Percentiles rank a stretch among this genome's conserved stretches.
phyloP scores from a whole-genome alignment of 495 filamentous ascomycete genomes.

The Rhizodiscina lignyota region DNA sequence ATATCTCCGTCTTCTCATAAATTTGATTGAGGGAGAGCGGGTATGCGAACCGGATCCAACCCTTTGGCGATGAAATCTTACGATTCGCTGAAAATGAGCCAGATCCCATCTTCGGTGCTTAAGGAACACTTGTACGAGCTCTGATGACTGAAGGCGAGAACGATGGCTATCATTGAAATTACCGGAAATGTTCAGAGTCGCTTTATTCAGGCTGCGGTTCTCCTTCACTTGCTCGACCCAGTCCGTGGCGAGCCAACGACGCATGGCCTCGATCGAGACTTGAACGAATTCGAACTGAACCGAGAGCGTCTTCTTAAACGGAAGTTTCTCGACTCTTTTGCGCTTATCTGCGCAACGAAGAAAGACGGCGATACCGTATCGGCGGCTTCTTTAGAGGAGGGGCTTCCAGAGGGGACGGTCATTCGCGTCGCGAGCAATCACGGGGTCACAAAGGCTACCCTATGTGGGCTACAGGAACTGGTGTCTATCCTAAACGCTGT shows the following conservation, averaged over 20 bases:
- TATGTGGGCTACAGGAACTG: background rate
- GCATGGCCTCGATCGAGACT: constrained; percentile 7
- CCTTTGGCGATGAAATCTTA: no score
- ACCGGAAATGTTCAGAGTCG: constrained; percentile 6
- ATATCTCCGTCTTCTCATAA: no score
- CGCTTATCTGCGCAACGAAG: constrained; percentile 8
- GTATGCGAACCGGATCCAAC: no score
- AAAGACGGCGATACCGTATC: constrained; percentile 7
- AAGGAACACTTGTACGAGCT: no score
- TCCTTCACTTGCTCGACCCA: constrained; percentile 6
- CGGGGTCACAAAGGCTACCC: constrained; percentile 6
- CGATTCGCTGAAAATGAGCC: no score
- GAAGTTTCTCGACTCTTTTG: constrained; percentile 13
- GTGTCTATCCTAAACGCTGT: background rate
- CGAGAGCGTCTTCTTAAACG: constrained; percentile 7
- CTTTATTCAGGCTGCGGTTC: constrained; percentile 6
- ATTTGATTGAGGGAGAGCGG: no score
- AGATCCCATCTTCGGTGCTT: no score
- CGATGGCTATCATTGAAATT: no score
- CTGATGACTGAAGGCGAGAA: no score
- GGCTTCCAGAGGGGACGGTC: constrained; percentile 6
- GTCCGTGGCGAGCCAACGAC: constrained; percentile 9
- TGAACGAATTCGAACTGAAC: background rate
- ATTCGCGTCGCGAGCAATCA: constrained; percentile 10
- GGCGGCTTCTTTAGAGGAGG: constrained; percentile 9